A percentile compares a stretch with the other conserved stretches of the same genome.
These are phyloP conservation scores for Middelhovenomyces tepae DNA, from an alignment of 805 yeast genomes.

Conservation along the genomic window DNA sequence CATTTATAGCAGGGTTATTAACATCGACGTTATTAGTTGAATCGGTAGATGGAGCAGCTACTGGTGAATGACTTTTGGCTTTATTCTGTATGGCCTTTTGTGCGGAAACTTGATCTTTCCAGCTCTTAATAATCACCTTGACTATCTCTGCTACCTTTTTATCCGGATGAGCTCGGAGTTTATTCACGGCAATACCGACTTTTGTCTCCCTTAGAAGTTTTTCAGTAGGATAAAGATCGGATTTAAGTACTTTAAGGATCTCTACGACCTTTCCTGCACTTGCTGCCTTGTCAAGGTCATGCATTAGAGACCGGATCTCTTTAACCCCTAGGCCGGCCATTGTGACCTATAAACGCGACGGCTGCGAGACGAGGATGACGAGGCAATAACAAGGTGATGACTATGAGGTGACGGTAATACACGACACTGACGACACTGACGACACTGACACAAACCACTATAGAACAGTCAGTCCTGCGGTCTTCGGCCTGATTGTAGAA, in stretches of 20 bases:
- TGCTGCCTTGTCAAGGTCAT: constrained; percentile 64
- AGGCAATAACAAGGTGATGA: too few relatives aligned
- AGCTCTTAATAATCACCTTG: constrained; percentile 68
- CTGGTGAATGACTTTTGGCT: constrained; percentile 8
- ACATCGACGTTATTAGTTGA: constrained; percentile 10
- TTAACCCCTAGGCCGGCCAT: constrained; percentile 27
- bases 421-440: too few relatives aligned
- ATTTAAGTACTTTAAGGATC: constrained; percentile 55
- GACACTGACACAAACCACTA: too few relatives aligned
- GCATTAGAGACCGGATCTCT: constrained; percentile 66
- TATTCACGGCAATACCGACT: constrained; percentile 95
- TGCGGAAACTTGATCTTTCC: constrained; percentile 79
- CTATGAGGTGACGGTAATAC: too few relatives aligned
- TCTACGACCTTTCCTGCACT: constrained; percentile 58
- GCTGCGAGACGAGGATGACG: not conserved
- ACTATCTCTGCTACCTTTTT: constrained; percentile 53
- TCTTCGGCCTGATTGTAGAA: too few relatives aligned
- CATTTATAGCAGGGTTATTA: constrained; percentile 9
- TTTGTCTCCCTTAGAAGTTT: constrained; percentile 82
- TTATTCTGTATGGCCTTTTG: constrained; percentile 27
- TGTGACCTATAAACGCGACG: not conserved
- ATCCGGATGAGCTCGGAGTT: constrained; percentile 67
- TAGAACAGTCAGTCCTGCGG: too few relatives aligned
- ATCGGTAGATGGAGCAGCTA: constrained; percentile 11
- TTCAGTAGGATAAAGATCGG: constrained; percentile 76